Percentiles rank a stretch among this genome's conserved stretches.
These are phyloP conservation scores for Cryptosporidium muris DNA, from an alignment of 169 alveolate species.

Conservation along the genomic window DNA sequence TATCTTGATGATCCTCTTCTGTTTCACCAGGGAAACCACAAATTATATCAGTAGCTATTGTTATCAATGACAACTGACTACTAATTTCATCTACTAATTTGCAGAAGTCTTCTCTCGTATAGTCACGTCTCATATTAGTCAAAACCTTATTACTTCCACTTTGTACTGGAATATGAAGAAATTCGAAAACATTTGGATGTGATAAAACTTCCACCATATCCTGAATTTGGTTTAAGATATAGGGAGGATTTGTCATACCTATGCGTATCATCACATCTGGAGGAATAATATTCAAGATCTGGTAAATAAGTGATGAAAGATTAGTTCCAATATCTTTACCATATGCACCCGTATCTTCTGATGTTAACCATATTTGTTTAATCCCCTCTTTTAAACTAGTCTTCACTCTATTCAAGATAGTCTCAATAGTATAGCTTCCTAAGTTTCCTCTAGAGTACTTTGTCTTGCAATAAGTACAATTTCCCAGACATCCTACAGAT, in stretches of 20 bases:
- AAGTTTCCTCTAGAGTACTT: conserved; percentile 95
- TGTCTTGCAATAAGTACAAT: conserved; percentile 98
- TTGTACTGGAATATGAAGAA: conserved; percentile 98
- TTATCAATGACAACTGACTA: conserved; percentile 85
- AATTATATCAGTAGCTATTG: conserved; percentile 97
- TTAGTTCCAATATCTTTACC: conserved; percentile 97
- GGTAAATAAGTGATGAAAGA: conserved; percentile 87
- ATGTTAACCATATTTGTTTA: conserved; percentile 96
- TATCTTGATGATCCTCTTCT: conserved; percentile 89
- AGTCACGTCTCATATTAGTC: conserved; percentile 96
- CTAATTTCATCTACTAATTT: conserved; percentile 87
- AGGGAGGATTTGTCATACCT: conserved; percentile 99
- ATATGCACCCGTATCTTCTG: conserved; percentile 98
- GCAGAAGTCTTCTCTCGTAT: conserved; percentile 92
- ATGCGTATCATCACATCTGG: conserved; percentile 88
- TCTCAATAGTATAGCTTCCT: conserved; percentile 90
- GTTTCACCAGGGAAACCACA: conserved; percentile 99
- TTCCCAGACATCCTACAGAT: conserved; percentile 97
- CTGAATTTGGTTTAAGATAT: conserved; percentile 92
- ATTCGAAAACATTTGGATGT: conserved; percentile 94
- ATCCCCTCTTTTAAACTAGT: conserved; percentile 91
- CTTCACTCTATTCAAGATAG: conserved; percentile 88
- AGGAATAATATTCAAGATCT: conserved; percentile 83
- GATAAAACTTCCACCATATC: conserved; percentile 89
- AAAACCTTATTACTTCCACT: conserved; percentile 94